Evolutionary conservation across 345 rosid species (phyloP).

Genomic region (Salix arbutifolia): DNA sequence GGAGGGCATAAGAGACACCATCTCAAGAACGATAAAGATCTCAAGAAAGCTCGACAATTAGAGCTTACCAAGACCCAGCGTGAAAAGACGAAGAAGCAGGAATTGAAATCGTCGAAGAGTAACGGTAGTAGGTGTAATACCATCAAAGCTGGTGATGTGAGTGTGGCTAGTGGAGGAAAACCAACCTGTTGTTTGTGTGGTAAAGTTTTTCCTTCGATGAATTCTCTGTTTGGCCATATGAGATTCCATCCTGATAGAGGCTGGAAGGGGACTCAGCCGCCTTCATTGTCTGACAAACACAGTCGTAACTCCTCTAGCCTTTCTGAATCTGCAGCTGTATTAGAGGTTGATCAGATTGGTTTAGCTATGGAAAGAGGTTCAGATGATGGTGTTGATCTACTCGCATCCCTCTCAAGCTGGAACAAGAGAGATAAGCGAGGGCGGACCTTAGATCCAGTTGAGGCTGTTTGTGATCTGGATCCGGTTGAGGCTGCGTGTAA

Average conservation of each 20-base stretch:
- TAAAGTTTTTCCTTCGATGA: not conserved
- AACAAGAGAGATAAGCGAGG: not conserved
- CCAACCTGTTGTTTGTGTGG: constrained; percentile 11
- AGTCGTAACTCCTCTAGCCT: not conserved
- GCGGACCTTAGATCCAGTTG: not conserved
- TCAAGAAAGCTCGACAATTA: not conserved
- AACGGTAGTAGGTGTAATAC: not conserved
- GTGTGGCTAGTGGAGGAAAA: not conserved
- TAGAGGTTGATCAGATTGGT: not conserved
- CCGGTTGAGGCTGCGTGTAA: not conserved
- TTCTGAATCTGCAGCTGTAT: not conserved
- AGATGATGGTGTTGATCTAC: not conserved
- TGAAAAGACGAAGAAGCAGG: not conserved
- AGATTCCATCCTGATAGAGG: constrained; percentile 6
- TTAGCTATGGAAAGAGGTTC: not conserved
- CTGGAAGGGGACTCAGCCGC: constrained; percentile 9
- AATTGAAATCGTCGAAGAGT: not conserved
- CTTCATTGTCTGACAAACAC: not conserved
- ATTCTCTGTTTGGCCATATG: constrained; percentile 16
- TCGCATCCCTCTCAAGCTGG: not conserved
- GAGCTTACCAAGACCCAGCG: not conserved
- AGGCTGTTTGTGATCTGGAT: not conserved
- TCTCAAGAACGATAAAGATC: not conserved
- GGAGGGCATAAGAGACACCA: constrained; percentile 19
- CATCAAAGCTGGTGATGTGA: constrained; percentile 11